These are phyloP conservation scores for Coprinellus aureogranulatus DNA, from an alignment of 768 basidiomycete species.

Conservation along the genomic window DNA sequence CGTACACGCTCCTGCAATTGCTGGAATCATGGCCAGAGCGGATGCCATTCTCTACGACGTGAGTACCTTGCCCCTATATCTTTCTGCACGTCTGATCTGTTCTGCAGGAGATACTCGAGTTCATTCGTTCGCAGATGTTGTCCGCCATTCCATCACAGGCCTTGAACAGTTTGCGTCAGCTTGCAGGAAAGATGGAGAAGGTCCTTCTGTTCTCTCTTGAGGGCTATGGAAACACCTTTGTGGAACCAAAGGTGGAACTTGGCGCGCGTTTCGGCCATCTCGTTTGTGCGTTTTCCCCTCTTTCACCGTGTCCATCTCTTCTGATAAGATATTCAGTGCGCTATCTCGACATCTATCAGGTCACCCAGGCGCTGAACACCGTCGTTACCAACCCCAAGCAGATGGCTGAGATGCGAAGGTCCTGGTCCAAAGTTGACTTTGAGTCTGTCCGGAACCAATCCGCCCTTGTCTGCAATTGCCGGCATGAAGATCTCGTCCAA, in stretches of 20 bases:
- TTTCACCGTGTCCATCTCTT: constrained; percentile 9
- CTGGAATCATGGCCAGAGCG: constrained; percentile 84
- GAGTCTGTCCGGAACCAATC: constrained; percentile 90
- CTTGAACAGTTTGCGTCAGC: constrained; percentile 68
- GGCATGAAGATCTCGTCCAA: constrained; percentile 84
- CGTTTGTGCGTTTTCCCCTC: constrained; percentile 59
- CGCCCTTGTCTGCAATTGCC: constrained; percentile 90
- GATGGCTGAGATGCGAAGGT: constrained; percentile 78
- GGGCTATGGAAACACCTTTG: constrained; percentile 82
- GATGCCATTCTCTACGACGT: constrained; percentile 92
- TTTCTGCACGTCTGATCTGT: constrained; percentile 13
- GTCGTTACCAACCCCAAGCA: constrained; percentile 87
- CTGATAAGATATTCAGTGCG: constrained; percentile 52
- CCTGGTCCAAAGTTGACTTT: constrained; percentile 87
- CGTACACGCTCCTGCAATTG: constrained; percentile 85
- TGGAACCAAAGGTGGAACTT: constrained; percentile 87
- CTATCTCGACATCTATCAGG: constrained; percentile 89
- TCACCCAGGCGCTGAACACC: constrained; percentile 85
- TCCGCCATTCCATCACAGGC: constrained; percentile 69
- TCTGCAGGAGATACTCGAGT: constrained; percentile 79
- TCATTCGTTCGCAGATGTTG: constrained; percentile 80
- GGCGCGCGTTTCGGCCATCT: constrained; percentile 90
- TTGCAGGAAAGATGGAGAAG: constrained; percentile 91
- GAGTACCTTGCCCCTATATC: constrained; percentile 30
- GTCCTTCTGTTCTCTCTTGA: constrained; percentile 79